These are phyloP conservation scores for Aspergillus nanangensis DNA, from an alignment of 495 filamentous ascomycete genomes.

Conservation along the genomic window DNA sequence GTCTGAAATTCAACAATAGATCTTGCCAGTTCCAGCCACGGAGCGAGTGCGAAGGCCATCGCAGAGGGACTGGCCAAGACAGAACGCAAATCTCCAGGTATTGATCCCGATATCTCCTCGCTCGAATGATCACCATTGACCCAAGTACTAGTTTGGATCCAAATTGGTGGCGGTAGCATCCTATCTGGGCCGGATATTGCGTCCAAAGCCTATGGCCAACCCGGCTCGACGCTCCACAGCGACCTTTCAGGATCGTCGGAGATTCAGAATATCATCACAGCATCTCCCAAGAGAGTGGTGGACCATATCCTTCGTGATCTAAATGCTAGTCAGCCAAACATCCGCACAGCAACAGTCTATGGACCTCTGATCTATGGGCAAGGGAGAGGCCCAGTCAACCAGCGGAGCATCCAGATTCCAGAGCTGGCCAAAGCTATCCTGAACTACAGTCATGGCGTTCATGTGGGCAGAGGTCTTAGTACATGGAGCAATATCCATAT, in stretches of 20 bases:
- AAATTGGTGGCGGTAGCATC: conserved; percentile 12
- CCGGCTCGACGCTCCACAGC: conserved; percentile 6
- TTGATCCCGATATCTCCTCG: not conserved
- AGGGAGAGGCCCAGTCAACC: conserved; percentile 59
- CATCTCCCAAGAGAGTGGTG: conserved; percentile 40
- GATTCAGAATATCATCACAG: conserved; percentile 23
- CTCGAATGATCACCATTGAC: too few relatives aligned
- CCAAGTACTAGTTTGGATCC: conserved; percentile 19
- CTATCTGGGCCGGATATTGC: conserved; percentile 5
- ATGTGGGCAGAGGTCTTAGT: conserved; percentile 48
- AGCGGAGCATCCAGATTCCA: conserved; percentile 53
- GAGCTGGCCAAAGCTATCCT: conserved; percentile 45
- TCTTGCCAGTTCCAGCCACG: conserved; percentile 31
- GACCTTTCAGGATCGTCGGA: conserved; percentile 8
- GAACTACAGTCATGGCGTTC: conserved; percentile 47
- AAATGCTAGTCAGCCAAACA: conserved; percentile 14
- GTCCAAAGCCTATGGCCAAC: conserved; percentile 4
- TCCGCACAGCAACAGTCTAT: conserved; percentile 59
- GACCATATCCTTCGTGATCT: conserved; percentile 40
- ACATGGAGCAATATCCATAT: conserved; percentile 62
- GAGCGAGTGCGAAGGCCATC: conserved; percentile 24
- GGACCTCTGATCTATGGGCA: conserved; percentile 65
- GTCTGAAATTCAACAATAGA: conserved; percentile 7
- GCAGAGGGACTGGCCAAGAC: conserved; percentile 17
- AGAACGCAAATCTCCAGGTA: conserved; percentile 1